Evolutionary conservation across 1,139 yeast genomes (phyloP), one percentile per base, ranked within the genome.

Genomic region (Scheffersomyces segobiensis): DNA sequence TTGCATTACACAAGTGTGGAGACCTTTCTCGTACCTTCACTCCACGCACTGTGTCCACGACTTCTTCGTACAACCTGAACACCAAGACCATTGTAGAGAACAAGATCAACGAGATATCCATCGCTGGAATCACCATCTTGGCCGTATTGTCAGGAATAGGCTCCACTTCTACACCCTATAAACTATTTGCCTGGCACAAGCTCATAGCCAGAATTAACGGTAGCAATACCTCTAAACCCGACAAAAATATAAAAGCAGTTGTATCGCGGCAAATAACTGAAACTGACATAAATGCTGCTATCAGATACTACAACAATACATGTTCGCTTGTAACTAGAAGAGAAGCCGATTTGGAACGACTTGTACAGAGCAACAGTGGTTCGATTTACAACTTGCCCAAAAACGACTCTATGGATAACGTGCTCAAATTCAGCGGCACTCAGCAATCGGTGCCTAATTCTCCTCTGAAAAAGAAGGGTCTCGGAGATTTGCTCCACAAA

Each of bases 71-170:
- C 24, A 52, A 58, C 49, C 62, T 65, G 47, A 63, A 69, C 50
- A 57, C 72, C 6, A 61, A 72, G 53, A 67, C 78, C 8, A 70
- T 74, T 42, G 65, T 73, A 55, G 84, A 77, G 64, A 75, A 65
- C 54, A 81, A 80, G 62, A 78, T 87, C 48, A 86, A 88, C 55
- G 85, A 89, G 61, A 75, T 90, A 3, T 87, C 91, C 2, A 81
- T 90, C 55, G 80, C 87, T 18, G 97, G 97, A 0, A 87, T 90
- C 26, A 85, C 91, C 0, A 75, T 87, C 49, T 87, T 89, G 81
- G 92, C 93, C 0, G 70, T 84, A 0, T 73, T 91, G 49, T 87
- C 93, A 2, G 96, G 96, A 0, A 77, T 90, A 52, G 95, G 95
- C 1, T 87, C 93, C 12, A 84, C 87, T 18, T 81, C 93, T n/a